A percentile compares a stretch with the other conserved stretches of the same genome.
Evolutionary conservation across 139 green algal genomes (phyloP).

Genomic region (Picochlorum sp.): DNA sequence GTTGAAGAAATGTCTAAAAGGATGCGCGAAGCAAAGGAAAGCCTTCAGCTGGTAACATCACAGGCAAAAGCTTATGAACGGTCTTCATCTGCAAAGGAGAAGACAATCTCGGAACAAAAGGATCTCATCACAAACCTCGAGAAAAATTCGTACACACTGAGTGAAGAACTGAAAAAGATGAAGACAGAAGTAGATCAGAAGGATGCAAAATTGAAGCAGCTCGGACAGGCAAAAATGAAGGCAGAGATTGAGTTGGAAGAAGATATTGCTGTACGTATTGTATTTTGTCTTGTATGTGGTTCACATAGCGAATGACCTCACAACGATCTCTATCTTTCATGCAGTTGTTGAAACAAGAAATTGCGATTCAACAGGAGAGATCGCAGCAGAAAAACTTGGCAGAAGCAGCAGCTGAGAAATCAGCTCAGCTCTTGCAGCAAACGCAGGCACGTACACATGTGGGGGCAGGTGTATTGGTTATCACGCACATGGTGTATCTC

Average conservation of each 20-base stretch:
- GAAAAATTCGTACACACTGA: too few relatives aligned
- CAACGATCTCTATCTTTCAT: neutral
- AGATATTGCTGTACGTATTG: neutral
- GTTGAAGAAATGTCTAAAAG: too few relatives aligned
- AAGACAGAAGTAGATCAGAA: neutral
- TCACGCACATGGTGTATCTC: neutral
- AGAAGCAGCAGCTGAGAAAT: neutral
- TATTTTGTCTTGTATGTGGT: too few relatives aligned
- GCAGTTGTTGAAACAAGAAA: neutral
- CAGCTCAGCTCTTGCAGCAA: neutral
- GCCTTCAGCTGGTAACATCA: neutral
- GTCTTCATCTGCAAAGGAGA: too few relatives aligned
- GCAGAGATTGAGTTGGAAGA: constrained; percentile 1
- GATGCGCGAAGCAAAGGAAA: neutral
- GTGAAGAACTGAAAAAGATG: too few relatives aligned
- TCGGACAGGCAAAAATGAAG: neutral
- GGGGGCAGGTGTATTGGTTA: neutral
- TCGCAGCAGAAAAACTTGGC: neutral
- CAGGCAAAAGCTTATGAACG: too few relatives aligned
- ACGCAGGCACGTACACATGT: neutral
- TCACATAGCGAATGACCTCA: too few relatives aligned
- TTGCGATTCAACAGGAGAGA: neutral
- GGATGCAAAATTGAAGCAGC: neutral
- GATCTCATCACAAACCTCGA: too few relatives aligned
- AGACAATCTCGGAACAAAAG: too few relatives aligned